Base-by-base conservation (phyloP, 306 rosid species). In the Fagus sylvatica region DNA sequence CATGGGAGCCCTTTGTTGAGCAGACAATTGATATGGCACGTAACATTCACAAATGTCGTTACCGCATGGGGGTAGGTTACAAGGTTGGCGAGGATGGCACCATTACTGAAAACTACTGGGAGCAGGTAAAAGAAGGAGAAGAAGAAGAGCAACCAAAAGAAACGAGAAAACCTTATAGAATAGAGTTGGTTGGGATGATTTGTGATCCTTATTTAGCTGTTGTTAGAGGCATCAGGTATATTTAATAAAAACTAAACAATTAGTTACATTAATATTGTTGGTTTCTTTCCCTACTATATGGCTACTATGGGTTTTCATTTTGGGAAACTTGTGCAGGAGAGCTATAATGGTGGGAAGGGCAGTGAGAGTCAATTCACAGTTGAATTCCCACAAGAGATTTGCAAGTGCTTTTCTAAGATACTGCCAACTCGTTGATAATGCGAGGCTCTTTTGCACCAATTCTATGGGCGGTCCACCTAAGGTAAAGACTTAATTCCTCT, bases 201-300 rank as follows among this genome's bases (percentile, higher is more conserved):
- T 95, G 99, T 87, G 97, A 95, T 82, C 90, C 94, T 65, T 89
- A 93, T 74, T 83, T 95, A 59, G 99, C 99, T 69, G 98, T 93
- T 59, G 87, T 88, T 56, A 88, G 99, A 85, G 99, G 97, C 79
- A 93, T 95, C 4, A 92, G 97, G 97, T 91, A 75, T 17, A 22
- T 22, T 22, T 22, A 40, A 53, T 53, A 46, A 17, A 46, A 65
- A 5, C 15, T 67, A 22, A 22, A 22, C 28, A 0, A 22, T 22
- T 22, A 22, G 28, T 22, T 0, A 22, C 28, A 22, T 22, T 22
- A 22, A 22, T 22, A 22, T 22, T 22, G 28, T 22, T 22, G 28
- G 28, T 0, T 22, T 22, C 28, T 22, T 22, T 22, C 0, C 28
- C 28, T 22, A 22, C 28, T 22, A 22, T 22, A 22, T 22, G 28